phyloP scores from a whole-genome alignment of 345 rosid genomes.

The Balakata baccata region DNA sequence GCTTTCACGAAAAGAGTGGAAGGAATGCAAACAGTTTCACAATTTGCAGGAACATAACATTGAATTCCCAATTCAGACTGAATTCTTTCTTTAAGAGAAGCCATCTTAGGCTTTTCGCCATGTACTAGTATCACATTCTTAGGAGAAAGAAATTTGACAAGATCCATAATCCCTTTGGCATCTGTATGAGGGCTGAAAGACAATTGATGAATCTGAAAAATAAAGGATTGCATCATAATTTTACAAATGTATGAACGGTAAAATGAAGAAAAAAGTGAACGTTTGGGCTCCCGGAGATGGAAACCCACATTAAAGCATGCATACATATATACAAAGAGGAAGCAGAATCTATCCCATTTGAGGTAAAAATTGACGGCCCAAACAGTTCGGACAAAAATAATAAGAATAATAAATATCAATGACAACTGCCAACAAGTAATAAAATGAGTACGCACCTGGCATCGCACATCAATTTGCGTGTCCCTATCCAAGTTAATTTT shows the following conservation, averaged over 20 bases:
- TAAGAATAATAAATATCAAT: not conserved
- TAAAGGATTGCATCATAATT: not conserved
- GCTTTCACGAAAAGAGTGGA: slow-evolving; percentile 58
- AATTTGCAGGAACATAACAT: slow-evolving; percentile 74
- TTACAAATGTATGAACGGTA: not conserved
- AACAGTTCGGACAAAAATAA: not conserved
- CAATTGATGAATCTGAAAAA: slow-evolving; percentile 75
- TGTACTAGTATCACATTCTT: slow-evolving; percentile 80
- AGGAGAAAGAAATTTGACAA: slow-evolving; percentile 75
- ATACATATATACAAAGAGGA: not conserved
- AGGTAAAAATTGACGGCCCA: not conserved
- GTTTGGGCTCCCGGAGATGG: not conserved
- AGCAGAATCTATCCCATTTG: not conserved
- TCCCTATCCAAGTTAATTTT: slow-evolving; percentile 78
- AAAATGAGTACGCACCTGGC: slow-evolving; percentile 57
- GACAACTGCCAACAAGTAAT: not conserved
- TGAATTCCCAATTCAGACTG: slow-evolving; percentile 65
- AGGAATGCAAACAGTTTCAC: slow-evolving; percentile 59
- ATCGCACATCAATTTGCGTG: slow-evolving; percentile 78
- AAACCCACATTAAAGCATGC: not conserved
- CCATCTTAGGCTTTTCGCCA: slow-evolving; percentile 91
- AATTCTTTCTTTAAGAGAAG: slow-evolving; percentile 61
- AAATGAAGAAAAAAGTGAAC: not conserved
- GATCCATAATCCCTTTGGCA: slow-evolving; percentile 95
- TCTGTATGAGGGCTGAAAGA: slow-evolving; percentile 96